These are phyloP conservation scores for Apostasia shenzhenica DNA, from an alignment of 106 monocot genomes.

Conservation along the genomic window DNA sequence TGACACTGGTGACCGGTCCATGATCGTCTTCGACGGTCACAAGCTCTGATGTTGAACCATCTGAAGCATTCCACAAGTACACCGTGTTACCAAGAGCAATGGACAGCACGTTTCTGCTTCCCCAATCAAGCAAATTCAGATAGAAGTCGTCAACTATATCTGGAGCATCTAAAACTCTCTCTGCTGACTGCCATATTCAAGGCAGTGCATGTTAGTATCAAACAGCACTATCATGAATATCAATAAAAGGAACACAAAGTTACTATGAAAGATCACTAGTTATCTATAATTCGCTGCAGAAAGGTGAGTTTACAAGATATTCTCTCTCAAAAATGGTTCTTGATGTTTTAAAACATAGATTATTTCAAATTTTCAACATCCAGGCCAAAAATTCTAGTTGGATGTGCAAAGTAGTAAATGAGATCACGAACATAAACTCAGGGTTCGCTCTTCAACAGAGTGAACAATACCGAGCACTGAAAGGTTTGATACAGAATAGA, in stretches of 20 bases:
- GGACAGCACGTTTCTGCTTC: constrained; percentile 44
- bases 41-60: constrained; percentile 40
- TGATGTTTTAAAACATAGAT: too few species aligned
- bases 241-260: not conserved
- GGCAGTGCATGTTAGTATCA: not conserved
- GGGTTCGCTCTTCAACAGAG: too few species aligned
- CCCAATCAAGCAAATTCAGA: constrained; percentile 53
- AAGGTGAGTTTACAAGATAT: too few species aligned
- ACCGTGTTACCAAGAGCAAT: constrained; percentile 44
- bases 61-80: constrained; percentile 41
- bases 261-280: not conserved
- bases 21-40: constrained; percentile 32
- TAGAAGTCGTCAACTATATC: constrained; percentile 51
- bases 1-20: constrained; percentile 55
- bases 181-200: constrained; percentile 28
- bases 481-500: too few species aligned
- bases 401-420: not conserved
- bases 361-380: too few species aligned
- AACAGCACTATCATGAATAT: not conserved
- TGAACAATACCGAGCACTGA: too few species aligned
- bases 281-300: too few species aligned
- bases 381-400: too few species aligned
- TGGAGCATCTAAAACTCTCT: constrained; percentile 46
- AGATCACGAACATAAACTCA: not conserved
- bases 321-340: too few species aligned